A percentile compares a stretch with the other conserved stretches of the same genome.
phyloP scores from a whole-genome alignment of 2,329 filamentous ascomycete species.

The Aplosporella prunicola region DNA sequence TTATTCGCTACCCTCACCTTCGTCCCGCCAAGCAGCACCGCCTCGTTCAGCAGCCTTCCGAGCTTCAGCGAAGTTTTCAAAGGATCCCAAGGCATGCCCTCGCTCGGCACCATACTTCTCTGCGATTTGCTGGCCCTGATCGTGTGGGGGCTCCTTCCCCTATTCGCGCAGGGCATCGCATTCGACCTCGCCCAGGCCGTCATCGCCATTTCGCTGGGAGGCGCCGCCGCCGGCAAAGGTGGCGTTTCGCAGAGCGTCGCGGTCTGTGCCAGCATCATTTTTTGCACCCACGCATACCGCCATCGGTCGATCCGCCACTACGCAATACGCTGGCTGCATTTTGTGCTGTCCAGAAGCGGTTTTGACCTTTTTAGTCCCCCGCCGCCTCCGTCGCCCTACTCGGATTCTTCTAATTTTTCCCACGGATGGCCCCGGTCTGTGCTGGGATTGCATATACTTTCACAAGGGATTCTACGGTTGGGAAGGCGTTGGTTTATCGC shows the following conservation, averaged over 20 bases:
- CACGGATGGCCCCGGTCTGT: slow-evolving; percentile 60
- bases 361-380: slow-evolving; percentile 31
- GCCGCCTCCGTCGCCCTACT: slow-evolving; percentile 24
- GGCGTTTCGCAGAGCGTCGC: slow-evolving; percentile 63
- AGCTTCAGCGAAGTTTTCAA: slow-evolving; percentile 89
- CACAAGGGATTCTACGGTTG: slow-evolving; percentile 61
- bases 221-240: slow-evolving; percentile 60
- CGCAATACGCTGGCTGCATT: slow-evolving; percentile 40
- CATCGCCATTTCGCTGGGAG: slow-evolving; percentile 82
- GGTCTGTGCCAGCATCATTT: slow-evolving; percentile 60
- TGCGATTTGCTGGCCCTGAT: slow-evolving; percentile 77
- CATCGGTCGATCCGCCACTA: slow-evolving; percentile 8
- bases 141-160: slow-evolving; percentile 81
- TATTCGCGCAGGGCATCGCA: slow-evolving; percentile 76
- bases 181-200: slow-evolving; percentile 87
- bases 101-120: slow-evolving; percentile 71
- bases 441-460: slow-evolving; percentile 64
- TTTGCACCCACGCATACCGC: slow-evolving; percentile 31
- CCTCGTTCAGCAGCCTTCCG: slow-evolving; percentile 62
- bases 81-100: slow-evolving; percentile 75
- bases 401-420: slow-evolving; percentile 36
- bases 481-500: slow-evolving; percentile 39
- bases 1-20: slow-evolving; percentile 90
- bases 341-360: slow-evolving; percentile 30
- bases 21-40: slow-evolving; percentile 66